Percentiles rank a stretch among this genome's conserved stretches.
Evolutionary conservation across 2,329 filamentous ascomycete species (phyloP).

Genomic region (Metarhizium robertsii): DNA sequence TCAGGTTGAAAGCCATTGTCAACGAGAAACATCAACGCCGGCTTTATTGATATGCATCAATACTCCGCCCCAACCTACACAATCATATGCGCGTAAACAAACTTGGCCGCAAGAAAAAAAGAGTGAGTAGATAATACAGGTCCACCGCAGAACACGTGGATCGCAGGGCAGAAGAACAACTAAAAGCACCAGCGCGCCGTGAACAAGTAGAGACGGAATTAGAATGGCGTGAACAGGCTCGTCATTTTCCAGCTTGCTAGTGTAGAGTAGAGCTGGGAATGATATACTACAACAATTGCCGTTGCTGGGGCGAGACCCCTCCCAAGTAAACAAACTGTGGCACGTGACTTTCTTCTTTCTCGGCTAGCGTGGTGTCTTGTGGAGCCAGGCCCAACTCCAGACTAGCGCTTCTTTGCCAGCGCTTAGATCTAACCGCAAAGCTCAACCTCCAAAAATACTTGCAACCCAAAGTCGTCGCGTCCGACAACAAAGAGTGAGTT

Average conservation of each 20-base stretch:
- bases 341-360: slow-evolving; percentile 11
- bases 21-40: slow-evolving; percentile 12
- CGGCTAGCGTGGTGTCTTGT: neutral
- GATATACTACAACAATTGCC: slow-evolving; percentile 8
- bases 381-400: neutral
- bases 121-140: neutral
- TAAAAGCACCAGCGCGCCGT: slow-evolving; percentile 14
- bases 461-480: neutral
- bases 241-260: neutral
- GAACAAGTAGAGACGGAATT: slow-evolving; percentile 13
- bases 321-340: slow-evolving; percentile 18
- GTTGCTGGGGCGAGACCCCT: slow-evolving; percentile 18
- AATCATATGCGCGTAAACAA: slow-evolving; percentile 14
- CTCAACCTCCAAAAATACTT: neutral
- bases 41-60: slow-evolving; percentile 3
- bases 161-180: slow-evolving; percentile 10
- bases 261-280: neutral
- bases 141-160: neutral
- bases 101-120: neutral
- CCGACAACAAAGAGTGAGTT: neutral
- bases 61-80: neutral
- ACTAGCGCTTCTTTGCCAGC: neutral
- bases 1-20: slow-evolving; percentile 26
- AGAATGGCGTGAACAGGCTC: slow-evolving; percentile 15
- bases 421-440: neutral